A percentile compares a stretch with the other conserved stretches of the same genome.
Evolutionary conservation across 129 eudicot genomes (phyloP).

Genomic region (Dittrichia graveolens): DNA sequence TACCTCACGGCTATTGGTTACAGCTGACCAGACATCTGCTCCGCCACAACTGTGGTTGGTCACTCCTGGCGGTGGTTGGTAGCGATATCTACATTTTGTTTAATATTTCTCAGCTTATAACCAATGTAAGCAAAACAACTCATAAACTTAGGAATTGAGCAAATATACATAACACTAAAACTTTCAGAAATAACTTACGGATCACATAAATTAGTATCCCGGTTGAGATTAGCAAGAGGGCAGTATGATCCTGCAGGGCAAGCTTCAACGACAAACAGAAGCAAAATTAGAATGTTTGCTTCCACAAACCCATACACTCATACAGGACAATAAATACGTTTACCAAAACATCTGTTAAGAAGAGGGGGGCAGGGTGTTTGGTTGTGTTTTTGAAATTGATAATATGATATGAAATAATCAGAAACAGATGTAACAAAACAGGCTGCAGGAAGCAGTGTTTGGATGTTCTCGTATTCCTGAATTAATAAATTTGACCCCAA

Average conservation of each 20-base stretch:
- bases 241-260: slow-evolving; percentile 90
- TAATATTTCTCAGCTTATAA: not conserved
- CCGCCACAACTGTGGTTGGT: slow-evolving; percentile 82
- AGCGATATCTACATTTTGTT: slow-evolving; percentile 56
- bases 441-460: no score
- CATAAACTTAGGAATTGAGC: no score
- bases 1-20: slow-evolving; percentile 52
- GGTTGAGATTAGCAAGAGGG: slow-evolving; percentile 74
- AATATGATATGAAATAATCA: no score
- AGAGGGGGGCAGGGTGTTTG: no score
- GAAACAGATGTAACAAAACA: no score
- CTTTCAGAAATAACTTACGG: slow-evolving; percentile 64
- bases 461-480: no score
- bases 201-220: slow-evolving; percentile 70
- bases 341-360: not conserved
- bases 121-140: slow-evolving; percentile 1
- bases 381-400: no score
- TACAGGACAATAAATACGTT: not conserved
- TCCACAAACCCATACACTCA: not conserved
- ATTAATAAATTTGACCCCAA: no score
- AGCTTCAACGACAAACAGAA: slow-evolving; percentile 50
- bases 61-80: slow-evolving; percentile 78
- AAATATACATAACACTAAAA: no score
- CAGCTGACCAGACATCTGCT: slow-evolving; percentile 90
- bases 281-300: slow-evolving; percentile 31